These are phyloP conservation scores for Murraya koenigii DNA, from an alignment of 345 rosid genomes.

Conservation along the genomic window DNA sequence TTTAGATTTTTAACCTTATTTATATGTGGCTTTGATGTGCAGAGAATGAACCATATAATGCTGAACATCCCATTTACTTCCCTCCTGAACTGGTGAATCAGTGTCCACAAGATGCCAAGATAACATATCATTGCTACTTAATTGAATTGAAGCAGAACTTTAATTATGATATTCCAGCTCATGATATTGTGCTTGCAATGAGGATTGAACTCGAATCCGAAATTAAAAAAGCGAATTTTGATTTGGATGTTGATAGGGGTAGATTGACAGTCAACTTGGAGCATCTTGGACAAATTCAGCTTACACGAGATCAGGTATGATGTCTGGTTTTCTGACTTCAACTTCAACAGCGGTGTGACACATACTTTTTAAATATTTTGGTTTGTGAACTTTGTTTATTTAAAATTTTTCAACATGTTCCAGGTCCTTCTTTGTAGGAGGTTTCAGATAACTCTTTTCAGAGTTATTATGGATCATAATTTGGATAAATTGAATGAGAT, in stretches of 20 bases:
- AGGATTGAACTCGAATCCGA: slow-evolving; percentile 55
- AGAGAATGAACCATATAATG: slow-evolving; percentile 43
- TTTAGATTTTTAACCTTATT: not conserved
- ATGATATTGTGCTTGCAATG: slow-evolving; percentile 55
- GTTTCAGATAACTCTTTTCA: slow-evolving; percentile 63
- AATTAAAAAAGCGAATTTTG: slow-evolving; percentile 30
- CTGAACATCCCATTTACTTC: slow-evolving; percentile 65
- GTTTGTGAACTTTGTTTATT: not conserved
- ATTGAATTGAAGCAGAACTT: slow-evolving; percentile 49
- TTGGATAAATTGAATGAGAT: slow-evolving; percentile 36
- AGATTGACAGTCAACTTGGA: slow-evolving; percentile 41
- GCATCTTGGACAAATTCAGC: slow-evolving; percentile 42
- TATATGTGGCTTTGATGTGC: slow-evolving; percentile 13
- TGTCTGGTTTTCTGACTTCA: not conserved
- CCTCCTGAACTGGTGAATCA: slow-evolving; percentile 65
- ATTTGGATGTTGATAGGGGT: slow-evolving; percentile 59
- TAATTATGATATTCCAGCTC: slow-evolving; percentile 32
- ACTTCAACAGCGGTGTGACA: not conserved
- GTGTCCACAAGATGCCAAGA: slow-evolving; percentile 14
- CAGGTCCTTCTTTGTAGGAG: slow-evolving; percentile 66
- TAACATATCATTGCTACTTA: slow-evolving; percentile 51
- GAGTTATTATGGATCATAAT: slow-evolving; percentile 50
- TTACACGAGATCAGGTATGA: slow-evolving; percentile 43
- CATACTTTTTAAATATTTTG: not conserved
- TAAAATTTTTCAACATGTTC: not conserved